Conservation (phyloP, 2,329 filamentous ascomycete species). For the Neurospora sp. region DNA sequence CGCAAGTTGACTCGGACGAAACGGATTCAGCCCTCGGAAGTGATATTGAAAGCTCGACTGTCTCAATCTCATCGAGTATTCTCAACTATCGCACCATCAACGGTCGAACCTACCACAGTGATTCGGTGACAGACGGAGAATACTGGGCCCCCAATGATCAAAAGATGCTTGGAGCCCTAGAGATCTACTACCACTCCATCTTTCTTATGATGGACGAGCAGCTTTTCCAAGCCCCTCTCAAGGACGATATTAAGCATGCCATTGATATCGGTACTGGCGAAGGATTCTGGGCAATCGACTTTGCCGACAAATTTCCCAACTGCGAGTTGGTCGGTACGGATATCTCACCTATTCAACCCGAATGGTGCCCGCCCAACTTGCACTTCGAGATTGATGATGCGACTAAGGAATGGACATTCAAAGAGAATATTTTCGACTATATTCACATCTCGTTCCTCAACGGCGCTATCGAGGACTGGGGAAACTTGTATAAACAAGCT, state of each 20-base stretch:
- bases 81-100: slow-evolving; percentile 11
- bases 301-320: slow-evolving; percentile 32
- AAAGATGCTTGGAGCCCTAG: slow-evolving; percentile 13
- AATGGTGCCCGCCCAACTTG: slow-evolving; percentile 41
- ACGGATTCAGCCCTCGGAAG: neutral
- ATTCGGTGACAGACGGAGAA: slow-evolving; percentile 2
- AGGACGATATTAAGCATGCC: slow-evolving; percentile 7
- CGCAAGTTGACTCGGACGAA: neutral
- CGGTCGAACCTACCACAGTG: slow-evolving; percentile 3
- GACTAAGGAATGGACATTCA: slow-evolving; percentile 39
- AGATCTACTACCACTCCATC: slow-evolving; percentile 10
- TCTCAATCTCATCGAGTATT: slow-evolving; percentile 5
- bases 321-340: slow-evolving; percentile 37
- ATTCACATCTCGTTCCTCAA: slow-evolving; percentile 46
- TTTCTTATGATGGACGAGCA: slow-evolving; percentile 8
- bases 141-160: slow-evolving; percentile 13
- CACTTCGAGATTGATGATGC: slow-evolving; percentile 53
- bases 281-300: slow-evolving; percentile 26
- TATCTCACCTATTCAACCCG: slow-evolving; percentile 25
- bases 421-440: slow-evolving; percentile 40
- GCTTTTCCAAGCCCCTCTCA: slow-evolving; percentile 9
- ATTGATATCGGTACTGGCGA: slow-evolving; percentile 45
- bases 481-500: slow-evolving; percentile 37
- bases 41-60: neutral
- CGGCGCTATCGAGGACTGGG: slow-evolving; percentile 44